phyloP scores from a whole-genome alignment of 2,329 filamentous ascomycete species.

The Talaromyces sp. region DNA sequence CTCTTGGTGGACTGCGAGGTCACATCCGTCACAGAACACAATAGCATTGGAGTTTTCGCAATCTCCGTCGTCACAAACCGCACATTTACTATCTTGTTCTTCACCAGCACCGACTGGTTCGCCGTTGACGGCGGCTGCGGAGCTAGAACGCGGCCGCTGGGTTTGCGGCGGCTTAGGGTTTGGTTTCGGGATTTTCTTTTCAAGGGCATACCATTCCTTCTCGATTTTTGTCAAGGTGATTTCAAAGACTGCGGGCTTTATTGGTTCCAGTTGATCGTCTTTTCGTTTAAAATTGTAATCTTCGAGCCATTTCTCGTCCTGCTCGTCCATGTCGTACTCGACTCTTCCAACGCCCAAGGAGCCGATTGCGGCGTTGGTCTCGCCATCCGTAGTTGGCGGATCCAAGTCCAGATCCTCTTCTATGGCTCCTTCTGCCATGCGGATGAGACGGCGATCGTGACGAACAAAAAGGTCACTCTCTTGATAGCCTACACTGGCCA shows the following conservation, averaged over 20 bases:
- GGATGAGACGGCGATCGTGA: constrained; percentile 66
- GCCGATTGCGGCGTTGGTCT: constrained; percentile 47
- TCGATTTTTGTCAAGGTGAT: constrained; percentile 99
- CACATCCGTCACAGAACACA: constrained; percentile 97
- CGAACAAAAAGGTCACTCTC: constrained; percentile 85
- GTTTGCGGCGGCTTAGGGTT: constrained; percentile 96
- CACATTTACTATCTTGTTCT: constrained; percentile 95
- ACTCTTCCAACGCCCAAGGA: constrained; percentile 67
- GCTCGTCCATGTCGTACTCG: constrained; percentile 99
- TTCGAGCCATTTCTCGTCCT: constrained; percentile 94
- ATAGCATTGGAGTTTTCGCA: constrained; percentile 99
- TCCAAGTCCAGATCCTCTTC: constrained; percentile 60
- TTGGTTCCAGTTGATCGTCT: constrained; percentile 67
- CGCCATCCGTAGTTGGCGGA: constrained; percentile 54
- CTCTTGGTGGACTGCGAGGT: constrained; percentile 95
- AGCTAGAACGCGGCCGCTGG: constrained; percentile 85
- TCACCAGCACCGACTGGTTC: constrained; percentile 76
- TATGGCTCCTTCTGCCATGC: constrained; percentile 56
- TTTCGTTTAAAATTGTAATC: constrained; percentile 74
- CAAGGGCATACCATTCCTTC: constrained; percentile 94
- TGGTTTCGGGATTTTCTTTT: constrained; percentile 94
- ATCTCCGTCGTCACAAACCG: constrained; percentile 97
- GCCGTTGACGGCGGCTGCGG: constrained; percentile 90
- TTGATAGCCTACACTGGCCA: constrained; percentile 94
- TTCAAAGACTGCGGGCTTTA: constrained; percentile 92